Percentiles rank a stretch among this genome's conserved stretches.
Conservation (phyloP, 2,329 filamentous ascomycete genomes). For the Curvularia sp. region DNA sequence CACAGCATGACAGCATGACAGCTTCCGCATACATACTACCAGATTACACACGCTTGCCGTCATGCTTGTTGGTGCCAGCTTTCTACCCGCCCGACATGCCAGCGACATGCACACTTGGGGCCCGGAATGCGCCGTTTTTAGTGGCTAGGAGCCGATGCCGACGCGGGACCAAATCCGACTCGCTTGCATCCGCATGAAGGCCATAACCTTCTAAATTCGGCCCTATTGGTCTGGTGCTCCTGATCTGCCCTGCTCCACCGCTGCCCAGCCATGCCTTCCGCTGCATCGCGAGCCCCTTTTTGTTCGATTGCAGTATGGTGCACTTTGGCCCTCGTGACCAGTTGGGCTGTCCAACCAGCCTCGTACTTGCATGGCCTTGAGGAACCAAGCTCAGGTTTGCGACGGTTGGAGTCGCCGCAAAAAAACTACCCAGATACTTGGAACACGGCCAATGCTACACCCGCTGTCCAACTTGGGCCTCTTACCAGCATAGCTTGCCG, state of each 20-base stretch:
- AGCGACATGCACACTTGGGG: not conserved
- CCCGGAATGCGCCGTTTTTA: constrained; percentile 8
- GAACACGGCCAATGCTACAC: constrained; percentile 22
- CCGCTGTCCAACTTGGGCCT: constrained; percentile 19
- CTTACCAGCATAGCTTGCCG: constrained; percentile 32
- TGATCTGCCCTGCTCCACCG: constrained; percentile 16
- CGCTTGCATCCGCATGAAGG: constrained; percentile 27
- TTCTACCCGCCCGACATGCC: constrained; percentile 16
- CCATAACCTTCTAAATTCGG: constrained; percentile 23
- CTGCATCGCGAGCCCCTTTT: constrained; percentile 16
- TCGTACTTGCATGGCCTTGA: not conserved
- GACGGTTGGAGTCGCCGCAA: constrained; percentile 5
- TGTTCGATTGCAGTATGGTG: constrained; percentile 11
- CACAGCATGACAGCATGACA: constrained; percentile 7
- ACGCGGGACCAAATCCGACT: constrained; percentile 28
- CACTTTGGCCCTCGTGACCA: not conserved
- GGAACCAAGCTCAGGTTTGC: constrained; percentile 1
- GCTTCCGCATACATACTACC: not conserved
- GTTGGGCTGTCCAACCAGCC: not conserved
- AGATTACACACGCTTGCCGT: too few species aligned
- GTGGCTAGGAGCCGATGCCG: constrained; percentile 1
- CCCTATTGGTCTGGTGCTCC: constrained; percentile 16
- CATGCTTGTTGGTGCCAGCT: constrained; percentile 22
- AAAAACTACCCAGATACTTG: constrained; percentile 3
- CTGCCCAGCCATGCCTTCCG: constrained; percentile 10